These are phyloP conservation scores for Phyllachora maydis DNA, from an alignment of 2,329 filamentous ascomycete species.

Conservation along the genomic window DNA sequence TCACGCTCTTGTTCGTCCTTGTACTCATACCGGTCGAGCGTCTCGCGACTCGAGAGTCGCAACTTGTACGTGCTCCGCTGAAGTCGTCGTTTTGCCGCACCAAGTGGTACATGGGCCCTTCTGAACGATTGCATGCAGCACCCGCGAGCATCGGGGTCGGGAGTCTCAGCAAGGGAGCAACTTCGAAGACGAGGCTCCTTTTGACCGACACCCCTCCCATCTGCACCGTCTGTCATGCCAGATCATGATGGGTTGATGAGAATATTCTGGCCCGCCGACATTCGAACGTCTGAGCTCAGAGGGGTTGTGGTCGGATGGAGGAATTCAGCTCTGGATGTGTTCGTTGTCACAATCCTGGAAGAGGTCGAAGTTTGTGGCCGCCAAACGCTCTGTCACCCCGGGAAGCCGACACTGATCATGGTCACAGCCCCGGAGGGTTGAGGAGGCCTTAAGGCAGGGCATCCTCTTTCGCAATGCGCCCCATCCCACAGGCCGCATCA, in stretches of 20 bases:
- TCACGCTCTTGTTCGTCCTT: constrained; percentile 70
- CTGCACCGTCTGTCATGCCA: constrained; percentile 31
- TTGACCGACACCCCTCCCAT: constrained; percentile 23
- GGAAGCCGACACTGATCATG: constrained; percentile 2
- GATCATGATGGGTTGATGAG: constrained; percentile 81
- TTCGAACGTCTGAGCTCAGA: constrained; percentile 46
- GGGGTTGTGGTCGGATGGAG: constrained; percentile 91
- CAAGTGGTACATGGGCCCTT: too few relatives aligned
- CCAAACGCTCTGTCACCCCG: constrained; percentile 1
- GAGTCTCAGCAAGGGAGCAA: constrained; percentile 90
- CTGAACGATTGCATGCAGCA: too few relatives aligned
- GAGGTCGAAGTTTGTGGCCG: constrained; percentile 57
- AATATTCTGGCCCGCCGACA: constrained; percentile 94
- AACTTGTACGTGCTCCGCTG: constrained; percentile 57
- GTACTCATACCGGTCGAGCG: constrained; percentile 70
- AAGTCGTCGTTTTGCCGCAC: too few relatives aligned
- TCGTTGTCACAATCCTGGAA: constrained; percentile 76
- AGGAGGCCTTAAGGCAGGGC: constrained; percentile 67
- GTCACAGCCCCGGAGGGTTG: constrained; percentile 51
- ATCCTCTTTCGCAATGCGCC: constrained; percentile 67
- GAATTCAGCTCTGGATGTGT: constrained; percentile 77
- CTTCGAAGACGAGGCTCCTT: constrained; percentile 87
- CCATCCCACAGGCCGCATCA: constrained; percentile 62
- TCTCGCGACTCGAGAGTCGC: constrained; percentile 61
- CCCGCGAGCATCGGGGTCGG: constrained; percentile 54